Percentiles rank a stretch among this genome's conserved stretches.
Conservation (phyloP, 2,329 filamentous ascomycete genomes). For the Clarireedia hainanense region DNA sequence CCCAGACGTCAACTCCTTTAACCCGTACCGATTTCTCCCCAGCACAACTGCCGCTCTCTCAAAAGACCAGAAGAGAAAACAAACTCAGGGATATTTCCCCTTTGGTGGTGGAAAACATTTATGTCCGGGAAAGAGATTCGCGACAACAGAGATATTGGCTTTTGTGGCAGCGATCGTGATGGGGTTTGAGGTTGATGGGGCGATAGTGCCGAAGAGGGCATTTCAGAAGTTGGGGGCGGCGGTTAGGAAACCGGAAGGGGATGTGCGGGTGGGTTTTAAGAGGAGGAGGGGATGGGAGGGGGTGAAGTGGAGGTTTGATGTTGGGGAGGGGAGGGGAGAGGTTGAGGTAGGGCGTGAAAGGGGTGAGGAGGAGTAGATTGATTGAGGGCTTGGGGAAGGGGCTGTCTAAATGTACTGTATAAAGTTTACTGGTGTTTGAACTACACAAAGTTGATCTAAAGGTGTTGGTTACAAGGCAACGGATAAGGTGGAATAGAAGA, state of each 20-base stretch:
- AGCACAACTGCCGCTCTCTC: slow-evolving; percentile 12
- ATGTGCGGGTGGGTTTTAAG: slow-evolving; percentile 19
- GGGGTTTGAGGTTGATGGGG: slow-evolving; percentile 22
- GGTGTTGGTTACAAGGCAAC: too few species aligned
- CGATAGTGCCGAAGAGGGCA: slow-evolving; percentile 13
- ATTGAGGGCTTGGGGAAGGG: too few species aligned
- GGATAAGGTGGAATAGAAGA: too few species aligned
- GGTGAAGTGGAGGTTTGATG: slow-evolving; percentile 22
- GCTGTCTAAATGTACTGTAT: background rate
- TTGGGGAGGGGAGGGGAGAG: slow-evolving; percentile 16
- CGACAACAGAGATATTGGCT: slow-evolving; percentile 32
- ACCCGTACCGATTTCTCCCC: slow-evolving; percentile 35
- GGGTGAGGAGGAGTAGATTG: background rate
- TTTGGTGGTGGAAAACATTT: slow-evolving; percentile 36
- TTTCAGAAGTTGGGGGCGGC: slow-evolving; percentile 20
- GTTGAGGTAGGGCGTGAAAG: slow-evolving; percentile 16
- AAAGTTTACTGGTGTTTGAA: too few species aligned
- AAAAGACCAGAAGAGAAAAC: slow-evolving; percentile 14
- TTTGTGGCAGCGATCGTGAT: slow-evolving; percentile 29
- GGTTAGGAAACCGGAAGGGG: slow-evolving; percentile 21
- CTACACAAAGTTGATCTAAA: too few species aligned
- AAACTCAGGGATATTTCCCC: slow-evolving; percentile 30
- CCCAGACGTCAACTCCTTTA: slow-evolving; percentile 33
- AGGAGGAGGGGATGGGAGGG: slow-evolving; percentile 19
- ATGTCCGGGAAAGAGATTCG: slow-evolving; percentile 34